Percentiles rank a stretch among this genome's conserved stretches.
phyloP scores from a whole-genome alignment of 1,139 yeast species.

The Candida sojae region DNA sequence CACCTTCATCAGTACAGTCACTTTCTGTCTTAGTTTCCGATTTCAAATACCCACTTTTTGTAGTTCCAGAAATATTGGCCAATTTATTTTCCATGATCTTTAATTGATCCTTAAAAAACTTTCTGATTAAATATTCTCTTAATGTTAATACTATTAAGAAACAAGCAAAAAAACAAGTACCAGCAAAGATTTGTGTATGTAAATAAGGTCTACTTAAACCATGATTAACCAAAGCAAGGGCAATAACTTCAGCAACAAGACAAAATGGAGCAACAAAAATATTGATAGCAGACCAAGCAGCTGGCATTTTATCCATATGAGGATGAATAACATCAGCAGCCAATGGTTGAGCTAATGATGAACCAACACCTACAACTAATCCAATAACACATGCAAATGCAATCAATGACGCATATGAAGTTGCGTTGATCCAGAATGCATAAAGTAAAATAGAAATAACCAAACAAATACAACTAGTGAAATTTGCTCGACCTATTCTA shows the following conservation, averaged over 20 bases:
- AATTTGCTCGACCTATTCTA: constrained; percentile 56
- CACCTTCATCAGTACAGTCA: constrained; percentile 4
- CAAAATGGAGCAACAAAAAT: constrained; percentile 45
- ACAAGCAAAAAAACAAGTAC: constrained; percentile 42
- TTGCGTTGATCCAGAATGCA: constrained; percentile 59
- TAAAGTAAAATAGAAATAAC: constrained; percentile 36
- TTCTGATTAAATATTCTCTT: constrained; percentile 32
- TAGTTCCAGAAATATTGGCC: constrained; percentile 6
- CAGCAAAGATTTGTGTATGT: constrained; percentile 63
- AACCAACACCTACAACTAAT: constrained; percentile 59
- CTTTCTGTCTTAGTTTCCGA: neutral
- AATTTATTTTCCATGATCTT: constrained; percentile 11
- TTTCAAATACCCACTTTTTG: constrained; percentile 14
- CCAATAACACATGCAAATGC: constrained; percentile 59
- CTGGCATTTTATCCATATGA: constrained; percentile 45
- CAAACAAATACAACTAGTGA: constrained; percentile 36
- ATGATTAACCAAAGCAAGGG: constrained; percentile 39
- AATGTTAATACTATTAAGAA: constrained; percentile 28
- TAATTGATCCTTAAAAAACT: constrained; percentile 15
- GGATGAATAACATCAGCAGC: constrained; percentile 55
- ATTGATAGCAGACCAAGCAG: constrained; percentile 63
- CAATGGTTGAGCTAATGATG: constrained; percentile 61
- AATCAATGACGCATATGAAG: constrained; percentile 49
- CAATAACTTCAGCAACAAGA: constrained; percentile 53
- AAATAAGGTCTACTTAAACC: constrained; percentile 45